Conservation (phyloP, 768 basidiomycete genomes). For the Cubamyces sp. region DNA sequence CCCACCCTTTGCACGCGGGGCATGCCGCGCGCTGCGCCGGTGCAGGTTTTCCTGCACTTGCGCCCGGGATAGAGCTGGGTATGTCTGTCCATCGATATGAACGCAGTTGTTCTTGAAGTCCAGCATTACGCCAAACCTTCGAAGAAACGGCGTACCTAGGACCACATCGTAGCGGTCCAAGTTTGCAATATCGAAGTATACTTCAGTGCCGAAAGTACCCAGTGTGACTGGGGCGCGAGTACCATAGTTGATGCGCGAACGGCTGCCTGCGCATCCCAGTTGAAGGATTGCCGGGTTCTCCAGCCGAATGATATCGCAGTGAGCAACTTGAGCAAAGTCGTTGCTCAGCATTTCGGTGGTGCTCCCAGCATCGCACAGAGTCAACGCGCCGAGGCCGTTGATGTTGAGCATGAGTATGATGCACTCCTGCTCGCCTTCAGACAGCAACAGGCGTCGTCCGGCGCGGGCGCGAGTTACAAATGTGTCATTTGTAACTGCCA, state of each 20-base stretch:
- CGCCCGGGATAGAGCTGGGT: neutral
- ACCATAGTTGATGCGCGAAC: neutral
- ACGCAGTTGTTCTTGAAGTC: neutral
- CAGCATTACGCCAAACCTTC: constrained; percentile 12
- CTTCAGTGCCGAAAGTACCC: neutral
- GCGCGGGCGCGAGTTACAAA: neutral
- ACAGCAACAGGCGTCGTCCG: neutral
- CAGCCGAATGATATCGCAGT: neutral
- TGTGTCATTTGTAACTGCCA: neutral
- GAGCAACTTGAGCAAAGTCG: neutral
- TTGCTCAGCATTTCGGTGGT: neutral
- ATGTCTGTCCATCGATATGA: neutral
- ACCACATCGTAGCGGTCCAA: constrained; percentile 37
- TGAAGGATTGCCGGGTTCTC: neutral
- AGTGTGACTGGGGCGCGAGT: neutral
- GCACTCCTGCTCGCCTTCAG: neutral
- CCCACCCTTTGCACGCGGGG: too few species aligned
- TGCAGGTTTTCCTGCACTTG: neutral
- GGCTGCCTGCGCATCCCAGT: neutral
- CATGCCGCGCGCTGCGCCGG: neutral
- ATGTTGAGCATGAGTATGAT: neutral
- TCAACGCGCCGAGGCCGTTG: neutral
- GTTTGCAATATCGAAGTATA: constrained; percentile 11
- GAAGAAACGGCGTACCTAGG: constrained; percentile 33
- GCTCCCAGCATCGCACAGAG: neutral